Percentiles rank a stretch among this genome's conserved stretches.
phyloP scores from a whole-genome alignment of 106 monocot species.

The Alisma plantagoaquatica region DNA sequence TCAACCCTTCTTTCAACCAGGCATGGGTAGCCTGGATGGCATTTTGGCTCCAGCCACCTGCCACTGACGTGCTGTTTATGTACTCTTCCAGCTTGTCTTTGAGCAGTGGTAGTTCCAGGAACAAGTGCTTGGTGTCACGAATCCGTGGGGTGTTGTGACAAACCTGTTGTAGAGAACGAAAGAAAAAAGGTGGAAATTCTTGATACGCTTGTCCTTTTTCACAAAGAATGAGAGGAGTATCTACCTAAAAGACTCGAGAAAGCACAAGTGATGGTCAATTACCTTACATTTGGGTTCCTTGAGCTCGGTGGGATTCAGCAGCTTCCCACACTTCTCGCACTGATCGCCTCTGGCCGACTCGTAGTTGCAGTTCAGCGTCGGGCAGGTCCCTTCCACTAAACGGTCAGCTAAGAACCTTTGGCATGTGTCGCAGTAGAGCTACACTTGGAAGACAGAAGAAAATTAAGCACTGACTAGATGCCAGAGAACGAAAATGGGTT shows the following conservation, averaged over 20 bases:
- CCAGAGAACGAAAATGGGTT: no score
- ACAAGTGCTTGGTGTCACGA: slow-evolving; percentile 89
- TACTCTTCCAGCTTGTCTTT: slow-evolving; percentile 63
- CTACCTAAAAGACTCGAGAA: no score
- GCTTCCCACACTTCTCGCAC: slow-evolving; percentile 91
- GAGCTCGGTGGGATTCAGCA: slow-evolving; percentile 84
- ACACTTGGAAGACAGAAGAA: no score
- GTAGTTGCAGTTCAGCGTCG: slow-evolving; percentile 58
- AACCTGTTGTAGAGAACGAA: slow-evolving; percentile 35
- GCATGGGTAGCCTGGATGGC: slow-evolving; percentile 88
- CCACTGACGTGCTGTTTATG: slow-evolving; percentile 52
- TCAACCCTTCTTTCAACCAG: slow-evolving; percentile 93
- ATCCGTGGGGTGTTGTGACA: slow-evolving; percentile 62
- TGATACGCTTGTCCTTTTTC: not conserved
- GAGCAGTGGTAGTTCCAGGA: slow-evolving; percentile 77
- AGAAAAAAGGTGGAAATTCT: not conserved
- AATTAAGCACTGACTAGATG: no score
- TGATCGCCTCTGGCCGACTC: slow-evolving; percentile 87
- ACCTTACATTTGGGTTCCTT: slow-evolving; percentile 95
- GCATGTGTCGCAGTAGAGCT: slow-evolving; percentile 91
- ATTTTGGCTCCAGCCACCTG: slow-evolving; percentile 88
- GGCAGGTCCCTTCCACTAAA: slow-evolving; percentile 90
- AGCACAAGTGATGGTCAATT: no score
- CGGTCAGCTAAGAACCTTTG: slow-evolving; percentile 82
- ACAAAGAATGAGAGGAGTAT: no score